Evolutionary conservation across 176 grass and related monocot species (phyloP).

Genomic region (Phoenix roebelenii): DNA sequence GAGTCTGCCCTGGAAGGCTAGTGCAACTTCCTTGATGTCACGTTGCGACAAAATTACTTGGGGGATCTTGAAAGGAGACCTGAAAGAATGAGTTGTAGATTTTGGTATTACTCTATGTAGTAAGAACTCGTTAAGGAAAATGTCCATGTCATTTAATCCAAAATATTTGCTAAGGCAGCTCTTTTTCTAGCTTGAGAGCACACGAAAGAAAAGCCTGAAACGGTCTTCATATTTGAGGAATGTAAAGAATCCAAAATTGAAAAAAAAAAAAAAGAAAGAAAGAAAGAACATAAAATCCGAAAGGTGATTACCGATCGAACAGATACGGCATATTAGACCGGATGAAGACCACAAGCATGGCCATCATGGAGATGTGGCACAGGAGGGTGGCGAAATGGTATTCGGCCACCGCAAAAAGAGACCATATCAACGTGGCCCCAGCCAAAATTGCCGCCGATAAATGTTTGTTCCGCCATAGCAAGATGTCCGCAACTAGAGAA

Average conservation of each 20-base stretch:
- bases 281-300: too few relatives aligned
- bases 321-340: constrained; percentile 44
- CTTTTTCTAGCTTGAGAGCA: too few relatives aligned
- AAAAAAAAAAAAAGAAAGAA: too few relatives aligned
- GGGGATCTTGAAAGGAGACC: constrained; percentile 42
- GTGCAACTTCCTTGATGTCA: constrained; percentile 47
- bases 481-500: constrained; percentile 58
- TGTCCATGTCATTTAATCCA: too few relatives aligned
- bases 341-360: constrained; percentile 62
- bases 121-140: too few relatives aligned
- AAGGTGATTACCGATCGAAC: constrained; percentile 37
- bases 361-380: constrained; percentile 57
- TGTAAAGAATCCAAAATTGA: too few relatives aligned
- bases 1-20: constrained; percentile 37
- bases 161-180: too few relatives aligned
- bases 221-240: too few relatives aligned
- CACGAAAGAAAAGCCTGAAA: too few relatives aligned
- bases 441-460: constrained; percentile 65
- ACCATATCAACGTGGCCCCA: constrained; percentile 51
- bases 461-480: constrained; percentile 68
- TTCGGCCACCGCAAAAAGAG: constrained; percentile 72
- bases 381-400: constrained; percentile 65
- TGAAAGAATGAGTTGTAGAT: constrained; percentile 8
- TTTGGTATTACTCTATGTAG: too few relatives aligned
- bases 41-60: constrained; percentile 53